Percentiles rank a stretch among this genome's conserved stretches.
Conservation (phyloP, 768 basidiomycete species). For the Mycena albidolilacea region DNA sequence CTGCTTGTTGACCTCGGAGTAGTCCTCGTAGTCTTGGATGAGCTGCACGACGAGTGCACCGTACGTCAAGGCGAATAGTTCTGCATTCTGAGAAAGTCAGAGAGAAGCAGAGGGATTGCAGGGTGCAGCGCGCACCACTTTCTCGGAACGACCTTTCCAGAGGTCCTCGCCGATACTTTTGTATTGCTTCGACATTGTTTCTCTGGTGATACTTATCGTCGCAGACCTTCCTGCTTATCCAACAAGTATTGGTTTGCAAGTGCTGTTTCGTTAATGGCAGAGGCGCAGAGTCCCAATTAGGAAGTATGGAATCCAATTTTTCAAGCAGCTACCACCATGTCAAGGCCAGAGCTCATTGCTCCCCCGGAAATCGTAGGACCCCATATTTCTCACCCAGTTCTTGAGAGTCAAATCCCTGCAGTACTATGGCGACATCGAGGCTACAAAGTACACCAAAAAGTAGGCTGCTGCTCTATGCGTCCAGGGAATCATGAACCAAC, state of each 20-base stretch:
- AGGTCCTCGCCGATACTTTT: slow-evolving; percentile 94
- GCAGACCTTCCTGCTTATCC: no score
- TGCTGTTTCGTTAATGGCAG: not conserved
- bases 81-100: slow-evolving; percentile 83
- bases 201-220: no score
- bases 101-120: slow-evolving; percentile 18
- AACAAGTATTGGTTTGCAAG: no score
- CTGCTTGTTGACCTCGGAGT: slow-evolving; percentile 94
- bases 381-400: not conserved
- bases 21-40: slow-evolving; percentile 99
- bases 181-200: slow-evolving; percentile 71
- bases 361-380: slow-evolving; percentile 90
- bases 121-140: slow-evolving; percentile 76
- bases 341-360: slow-evolving; percentile 88
- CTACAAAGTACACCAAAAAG: slow-evolving; percentile 98
- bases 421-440: slow-evolving; percentile 98
- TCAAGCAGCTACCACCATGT: slow-evolving; percentile 65
- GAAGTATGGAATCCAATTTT: not conserved
- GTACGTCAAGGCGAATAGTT: slow-evolving; percentile 96
- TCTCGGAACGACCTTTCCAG: slow-evolving; percentile 95
- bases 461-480: slow-evolving; percentile 52
- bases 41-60: slow-evolving; percentile 98
- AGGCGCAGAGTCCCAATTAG: not conserved
- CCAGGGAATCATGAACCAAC: slow-evolving; percentile 30
- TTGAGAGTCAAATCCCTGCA: slow-evolving; percentile 49